Conservation (phyloP, 768 basidiomycete species). For the Boletus rubescentipes region DNA sequence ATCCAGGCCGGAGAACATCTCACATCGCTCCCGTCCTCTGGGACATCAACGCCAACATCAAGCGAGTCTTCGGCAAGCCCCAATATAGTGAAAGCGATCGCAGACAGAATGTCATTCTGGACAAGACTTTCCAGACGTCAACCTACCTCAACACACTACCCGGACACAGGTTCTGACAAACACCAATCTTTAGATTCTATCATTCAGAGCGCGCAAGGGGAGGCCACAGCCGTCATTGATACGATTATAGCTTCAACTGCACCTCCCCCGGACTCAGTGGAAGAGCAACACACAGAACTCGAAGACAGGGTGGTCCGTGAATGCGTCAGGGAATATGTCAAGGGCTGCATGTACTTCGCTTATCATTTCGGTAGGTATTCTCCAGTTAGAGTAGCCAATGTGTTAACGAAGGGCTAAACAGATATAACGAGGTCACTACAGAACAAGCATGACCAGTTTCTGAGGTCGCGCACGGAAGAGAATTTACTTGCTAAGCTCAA, state of each 20-base stretch:
- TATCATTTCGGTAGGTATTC: constrained; percentile 70
- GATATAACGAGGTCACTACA: constrained; percentile 84
- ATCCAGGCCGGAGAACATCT: background rate
- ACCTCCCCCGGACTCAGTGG: constrained; percentile 56
- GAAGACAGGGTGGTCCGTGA: constrained; percentile 84
- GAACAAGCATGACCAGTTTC: constrained; percentile 68
- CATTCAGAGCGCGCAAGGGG: constrained; percentile 45
- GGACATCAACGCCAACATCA: constrained; percentile 55
- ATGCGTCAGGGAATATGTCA: constrained; percentile 71
- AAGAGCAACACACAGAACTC: constrained; percentile 71
- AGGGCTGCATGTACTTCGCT: constrained; percentile 89
- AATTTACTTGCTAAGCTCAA: constrained; percentile 61
- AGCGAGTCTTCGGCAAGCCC: constrained; percentile 43
- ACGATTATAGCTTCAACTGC: constrained; percentile 60
- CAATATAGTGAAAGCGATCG: constrained; percentile 61
- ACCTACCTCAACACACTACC: constrained; percentile 19
- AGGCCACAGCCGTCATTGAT: constrained; percentile 53
- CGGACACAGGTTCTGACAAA: constrained; percentile 14
- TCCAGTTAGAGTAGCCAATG: background rate
- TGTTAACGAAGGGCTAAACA: constrained; percentile 26
- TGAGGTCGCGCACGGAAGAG: constrained; percentile 57
- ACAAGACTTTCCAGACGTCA: constrained; percentile 54
- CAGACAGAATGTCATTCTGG: constrained; percentile 76
- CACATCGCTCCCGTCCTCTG: constrained; percentile 39
- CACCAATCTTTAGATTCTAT: constrained; percentile 35